These are phyloP conservation scores for Priceomyces fermenticarens DNA, from an alignment of 805 yeast species.

Conservation along the genomic window DNA sequence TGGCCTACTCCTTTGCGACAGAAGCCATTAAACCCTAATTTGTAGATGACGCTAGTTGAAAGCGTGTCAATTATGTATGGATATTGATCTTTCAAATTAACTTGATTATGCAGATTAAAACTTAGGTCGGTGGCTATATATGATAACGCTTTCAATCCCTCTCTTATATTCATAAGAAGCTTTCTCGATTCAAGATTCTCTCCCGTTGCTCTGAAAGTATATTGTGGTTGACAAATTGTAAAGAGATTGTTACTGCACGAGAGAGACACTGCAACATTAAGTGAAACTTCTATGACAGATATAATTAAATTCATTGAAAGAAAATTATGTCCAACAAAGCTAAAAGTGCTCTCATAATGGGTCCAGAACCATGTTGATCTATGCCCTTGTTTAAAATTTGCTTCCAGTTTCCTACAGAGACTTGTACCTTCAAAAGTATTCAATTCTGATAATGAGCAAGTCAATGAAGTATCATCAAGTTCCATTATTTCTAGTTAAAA, in stretches of 20 bases:
- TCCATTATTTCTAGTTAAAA: too few relatives aligned
- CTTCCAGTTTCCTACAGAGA: too few relatives aligned
- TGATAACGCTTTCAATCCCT: slow-evolving; percentile 42
- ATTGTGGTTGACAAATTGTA: slow-evolving; percentile 40
- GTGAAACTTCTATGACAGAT: slow-evolving; percentile 15
- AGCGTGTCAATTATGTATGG: slow-evolving; percentile 42
- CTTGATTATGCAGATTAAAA: slow-evolving; percentile 7
- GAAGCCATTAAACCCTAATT: slow-evolving; percentile 47
- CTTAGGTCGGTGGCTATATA: slow-evolving; percentile 46
- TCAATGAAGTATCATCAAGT: too few relatives aligned
- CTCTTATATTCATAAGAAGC: slow-evolving; percentile 33
- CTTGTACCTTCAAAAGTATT: too few relatives aligned
- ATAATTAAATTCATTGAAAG: slow-evolving; percentile 4
- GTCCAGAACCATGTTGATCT: too few relatives aligned
- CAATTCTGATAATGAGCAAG: too few relatives aligned
- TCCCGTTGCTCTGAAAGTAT: slow-evolving; percentile 38
- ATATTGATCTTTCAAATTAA: slow-evolving; percentile 4
- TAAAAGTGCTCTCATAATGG: too few relatives aligned
- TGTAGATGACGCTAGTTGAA: slow-evolving; percentile 38
- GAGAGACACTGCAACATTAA: slow-evolving; percentile 14
- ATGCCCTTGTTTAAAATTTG: too few relatives aligned
- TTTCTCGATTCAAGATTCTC: slow-evolving; percentile 30
- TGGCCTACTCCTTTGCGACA: slow-evolving; percentile 36
- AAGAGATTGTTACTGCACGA: slow-evolving; percentile 29
- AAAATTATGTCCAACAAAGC: too few relatives aligned